Percentiles rank a stretch among this genome's conserved stretches.
Evolutionary conservation across 2,329 filamentous ascomycete species (phyloP).

Genomic region (Aspergillus neotritici): DNA sequence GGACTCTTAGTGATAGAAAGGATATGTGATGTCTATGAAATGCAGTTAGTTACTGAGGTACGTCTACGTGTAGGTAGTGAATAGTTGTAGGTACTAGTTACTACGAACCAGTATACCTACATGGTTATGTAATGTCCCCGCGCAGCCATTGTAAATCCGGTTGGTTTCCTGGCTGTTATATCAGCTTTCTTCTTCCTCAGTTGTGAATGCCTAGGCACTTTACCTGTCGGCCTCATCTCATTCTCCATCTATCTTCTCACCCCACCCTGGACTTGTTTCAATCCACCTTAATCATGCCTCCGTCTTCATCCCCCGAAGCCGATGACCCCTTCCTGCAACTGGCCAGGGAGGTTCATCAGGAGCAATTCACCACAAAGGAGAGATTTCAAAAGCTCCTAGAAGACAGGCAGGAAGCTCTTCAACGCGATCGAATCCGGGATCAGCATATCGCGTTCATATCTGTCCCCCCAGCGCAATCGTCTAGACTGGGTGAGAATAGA

Average conservation of each 20-base stretch:
- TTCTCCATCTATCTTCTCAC: conserved; percentile 5
- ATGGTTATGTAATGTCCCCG: too few relatives aligned
- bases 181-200: too few relatives aligned
- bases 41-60: too few relatives aligned
- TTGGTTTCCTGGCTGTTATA: too few relatives aligned
- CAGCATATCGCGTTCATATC: conserved; percentile 16
- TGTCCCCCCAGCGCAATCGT: conserved; percentile 10
- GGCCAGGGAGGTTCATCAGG: conserved; percentile 8
- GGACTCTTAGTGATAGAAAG: too few relatives aligned
- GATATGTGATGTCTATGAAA: too few relatives aligned
- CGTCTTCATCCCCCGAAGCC: conserved; percentile 8
- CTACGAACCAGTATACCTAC: too few relatives aligned
- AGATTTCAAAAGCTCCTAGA: conserved; percentile 12
- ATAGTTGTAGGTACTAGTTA: too few relatives aligned
- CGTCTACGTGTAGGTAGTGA: too few relatives aligned
- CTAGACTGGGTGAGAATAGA: conserved; percentile 14
- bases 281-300: conserved; percentile 3
- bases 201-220: too few relatives aligned
- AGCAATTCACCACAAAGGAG: conserved; percentile 11
- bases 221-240: too few relatives aligned
- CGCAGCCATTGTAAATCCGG: too few relatives aligned
- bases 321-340: conserved; percentile 12
- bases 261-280: conserved; percentile 9
- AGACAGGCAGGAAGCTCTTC: conserved; percentile 10
- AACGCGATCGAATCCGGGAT: conserved; percentile 13